Base-by-base conservation (phyloP, 31 red algal species). In the Odonthalia washingtoniensis region DNA sequence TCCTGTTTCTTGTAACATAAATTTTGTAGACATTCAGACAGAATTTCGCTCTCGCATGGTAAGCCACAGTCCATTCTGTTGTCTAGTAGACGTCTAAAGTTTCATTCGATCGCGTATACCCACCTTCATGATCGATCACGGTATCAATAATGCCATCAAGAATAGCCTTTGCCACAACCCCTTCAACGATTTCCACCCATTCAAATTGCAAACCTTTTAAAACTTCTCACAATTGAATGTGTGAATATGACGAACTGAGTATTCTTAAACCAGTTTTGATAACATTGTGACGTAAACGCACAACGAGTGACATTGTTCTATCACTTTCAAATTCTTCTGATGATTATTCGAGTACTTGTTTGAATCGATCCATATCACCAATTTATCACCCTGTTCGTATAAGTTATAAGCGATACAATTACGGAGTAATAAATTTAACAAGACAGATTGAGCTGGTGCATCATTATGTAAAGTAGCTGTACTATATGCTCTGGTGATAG, bases 121-220 rank as follows among this genome's bases (percentile, higher is more conserved):
- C n/a, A n/a, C n/a, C 87, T 36, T 90, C 78, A 52, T 97, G 93
- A 70, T 99, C 93, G 42, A 99, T 99, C 33, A 87, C 78, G 27
- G 95, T 95, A 44, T 96, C 95, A 81, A 95, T 95, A 31, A 99
- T 95, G 57, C 94, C 95, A 73, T 99, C 98, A 74, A 87, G 87
- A 46, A 99, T 95, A 0, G 98, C 98, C 78, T 99, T 99, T 2
- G 98, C 98, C 35, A 99, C 92, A 74, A 99, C 92, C 40, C 83
- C 88, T 75, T 99, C 98, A 24, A 95, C 93, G 46, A 92, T 89
- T 34, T 91, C 88, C 2, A 84, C 42, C 32, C 75, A 75, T 32
- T 93, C 93, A 38, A 99, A 74, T 38, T 87, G 75, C 38, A 99
- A 84, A 57, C 90, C 76, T 72, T 82, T 67, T 73, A 84, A 82